Evolutionary conservation across 495 filamentous ascomycete genomes (phyloP).

Genomic region (Bacidia rubella): DNA sequence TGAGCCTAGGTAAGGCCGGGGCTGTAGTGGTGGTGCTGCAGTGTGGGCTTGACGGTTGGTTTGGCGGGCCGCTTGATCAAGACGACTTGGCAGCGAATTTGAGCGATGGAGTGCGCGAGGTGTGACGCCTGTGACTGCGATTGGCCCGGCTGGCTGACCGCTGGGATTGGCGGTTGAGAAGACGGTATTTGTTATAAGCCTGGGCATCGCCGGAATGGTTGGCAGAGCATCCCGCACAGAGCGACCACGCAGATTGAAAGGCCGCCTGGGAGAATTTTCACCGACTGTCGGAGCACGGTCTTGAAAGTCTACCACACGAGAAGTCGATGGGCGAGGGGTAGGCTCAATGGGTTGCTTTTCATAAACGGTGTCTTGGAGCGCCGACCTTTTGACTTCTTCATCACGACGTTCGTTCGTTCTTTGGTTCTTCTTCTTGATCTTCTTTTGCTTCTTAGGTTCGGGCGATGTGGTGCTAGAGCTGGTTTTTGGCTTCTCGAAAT

Average conservation of each 20-base stretch:
- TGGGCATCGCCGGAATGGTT: constrained; percentile 38
- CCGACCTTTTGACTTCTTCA: constrained; percentile 3
- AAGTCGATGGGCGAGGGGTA: not conserved
- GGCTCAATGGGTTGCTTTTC: not conserved
- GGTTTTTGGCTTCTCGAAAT: constrained; percentile 28
- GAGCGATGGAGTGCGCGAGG: constrained; percentile 57
- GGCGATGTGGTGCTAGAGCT: constrained; percentile 10
- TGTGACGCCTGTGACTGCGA: constrained; percentile 37
- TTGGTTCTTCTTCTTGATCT: constrained; percentile 22
- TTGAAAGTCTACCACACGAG: constrained; percentile 20
- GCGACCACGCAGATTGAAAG: constrained; percentile 33
- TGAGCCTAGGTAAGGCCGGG: constrained; percentile 30
- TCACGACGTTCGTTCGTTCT: constrained; percentile 14
- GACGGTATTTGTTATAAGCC: constrained; percentile 50
- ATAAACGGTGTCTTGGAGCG: not conserved
- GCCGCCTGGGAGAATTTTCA: constrained; percentile 24
- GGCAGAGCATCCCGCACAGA: constrained; percentile 25
- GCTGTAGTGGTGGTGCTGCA: constrained; percentile 26
- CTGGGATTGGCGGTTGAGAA: constrained; percentile 36
- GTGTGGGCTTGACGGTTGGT: constrained; percentile 9
- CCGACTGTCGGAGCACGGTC: constrained; percentile 17
- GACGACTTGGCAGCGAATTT: constrained; percentile 61
- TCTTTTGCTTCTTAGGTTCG: constrained; percentile 29
- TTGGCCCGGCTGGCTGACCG: constrained; percentile 20
- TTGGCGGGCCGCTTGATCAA: constrained; percentile 36